phyloP scores from a whole-genome alignment of 2,329 filamentous ascomycete genomes.

The Ophiostoma ulmi region DNA sequence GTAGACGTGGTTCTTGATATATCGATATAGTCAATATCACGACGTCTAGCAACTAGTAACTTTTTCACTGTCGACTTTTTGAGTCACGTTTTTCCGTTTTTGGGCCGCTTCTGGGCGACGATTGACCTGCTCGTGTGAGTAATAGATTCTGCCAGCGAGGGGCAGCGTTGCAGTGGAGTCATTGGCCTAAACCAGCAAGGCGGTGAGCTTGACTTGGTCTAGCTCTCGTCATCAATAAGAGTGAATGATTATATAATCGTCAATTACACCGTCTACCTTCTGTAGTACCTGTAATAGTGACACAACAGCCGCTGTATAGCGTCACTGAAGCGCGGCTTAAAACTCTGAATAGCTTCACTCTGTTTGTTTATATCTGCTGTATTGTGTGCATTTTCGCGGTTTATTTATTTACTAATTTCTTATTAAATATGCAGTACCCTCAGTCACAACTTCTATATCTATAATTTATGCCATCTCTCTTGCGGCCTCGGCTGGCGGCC shows the following conservation, averaged over 20 bases:
- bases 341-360: conserved; percentile 23
- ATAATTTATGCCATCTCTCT: conserved; percentile 19
- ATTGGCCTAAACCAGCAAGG: not conserved
- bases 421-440: not conserved
- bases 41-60: not conserved
- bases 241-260: not conserved
- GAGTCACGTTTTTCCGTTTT: conserved; percentile 20
- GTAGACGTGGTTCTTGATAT: not conserved
- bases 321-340: not conserved
- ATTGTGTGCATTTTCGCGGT: not conserved
- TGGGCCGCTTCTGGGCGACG: conserved; percentile 6
- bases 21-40: not conserved
- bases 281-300: not conserved
- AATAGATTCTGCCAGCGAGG: conserved; percentile 13
- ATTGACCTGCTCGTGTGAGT: not conserved
- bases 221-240: not conserved
- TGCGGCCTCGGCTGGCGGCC: conserved; percentile 19
- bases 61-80: conserved; percentile 9
- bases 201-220: not conserved
- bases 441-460: not conserved
- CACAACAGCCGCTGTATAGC: not conserved
- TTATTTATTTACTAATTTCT: not conserved
- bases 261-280: not conserved
- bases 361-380: not conserved
- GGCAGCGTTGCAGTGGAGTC: conserved; percentile 3